phyloP scores from a whole-genome alignment of 2,329 filamentous ascomycete genomes.

The Chaetoscypha palmicola region DNA sequence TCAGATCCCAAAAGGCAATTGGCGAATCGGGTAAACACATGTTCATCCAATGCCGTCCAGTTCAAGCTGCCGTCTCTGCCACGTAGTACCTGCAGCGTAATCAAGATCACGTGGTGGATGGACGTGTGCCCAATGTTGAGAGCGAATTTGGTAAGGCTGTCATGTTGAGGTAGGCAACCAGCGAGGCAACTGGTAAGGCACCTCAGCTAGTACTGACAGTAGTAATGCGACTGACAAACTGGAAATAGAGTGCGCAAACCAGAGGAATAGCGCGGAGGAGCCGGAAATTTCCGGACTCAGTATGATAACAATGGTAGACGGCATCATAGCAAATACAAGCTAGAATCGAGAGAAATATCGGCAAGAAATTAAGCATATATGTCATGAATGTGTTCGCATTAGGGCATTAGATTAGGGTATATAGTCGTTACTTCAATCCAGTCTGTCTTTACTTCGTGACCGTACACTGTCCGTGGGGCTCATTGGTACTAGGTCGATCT shows the following conservation, averaged over 20 bases:
- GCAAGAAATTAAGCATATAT: too few species aligned
- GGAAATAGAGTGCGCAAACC: too few species aligned
- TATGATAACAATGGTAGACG: too few species aligned
- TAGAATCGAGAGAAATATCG: too few species aligned
- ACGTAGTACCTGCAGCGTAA: neutral
- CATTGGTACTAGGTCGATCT: neutral
- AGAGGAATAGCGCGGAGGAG: too few species aligned
- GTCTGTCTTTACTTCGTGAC: constrained; percentile 24
- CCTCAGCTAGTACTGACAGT: too few species aligned
- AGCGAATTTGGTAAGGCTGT: constrained; percentile 1
- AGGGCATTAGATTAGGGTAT: neutral
- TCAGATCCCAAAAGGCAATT: neutral
- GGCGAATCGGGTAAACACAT: neutral
- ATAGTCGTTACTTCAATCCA: constrained; percentile 17
- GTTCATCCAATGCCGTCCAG: neutral
- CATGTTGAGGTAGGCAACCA: neutral
- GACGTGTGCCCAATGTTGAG: neutral
- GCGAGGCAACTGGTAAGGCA: neutral
- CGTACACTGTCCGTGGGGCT: constrained; percentile 13
- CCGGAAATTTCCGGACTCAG: too few species aligned
- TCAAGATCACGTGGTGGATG: neutral
- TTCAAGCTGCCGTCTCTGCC: neutral
- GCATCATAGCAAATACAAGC: too few species aligned
- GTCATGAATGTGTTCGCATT: too few species aligned
- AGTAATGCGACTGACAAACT: too few species aligned